phyloP scores from a whole-genome alignment of 306 rosid genomes.

The Cicer cuneatum region DNA sequence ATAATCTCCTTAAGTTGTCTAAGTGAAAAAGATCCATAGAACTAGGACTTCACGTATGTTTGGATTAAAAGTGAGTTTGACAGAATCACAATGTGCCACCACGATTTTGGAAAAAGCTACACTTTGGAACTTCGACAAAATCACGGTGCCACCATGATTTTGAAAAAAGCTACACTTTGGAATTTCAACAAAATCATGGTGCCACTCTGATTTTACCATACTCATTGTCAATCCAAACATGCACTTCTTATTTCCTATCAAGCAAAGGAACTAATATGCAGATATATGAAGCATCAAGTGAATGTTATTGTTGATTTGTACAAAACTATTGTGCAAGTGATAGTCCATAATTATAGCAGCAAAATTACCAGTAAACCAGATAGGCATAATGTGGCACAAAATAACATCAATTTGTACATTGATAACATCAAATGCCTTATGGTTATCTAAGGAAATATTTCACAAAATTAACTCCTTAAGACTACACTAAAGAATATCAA shows the following conservation, averaged over 20 bases:
- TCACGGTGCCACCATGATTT: no score
- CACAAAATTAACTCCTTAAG: conserved; percentile 25
- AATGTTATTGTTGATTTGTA: neutral
- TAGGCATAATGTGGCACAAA: neutral
- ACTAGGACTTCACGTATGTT: neutral
- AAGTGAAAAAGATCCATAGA: neutral
- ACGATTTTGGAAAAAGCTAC: no score
- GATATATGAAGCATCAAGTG: conserved; percentile 6
- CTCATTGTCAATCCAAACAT: no score
- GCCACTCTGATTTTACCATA: no score
- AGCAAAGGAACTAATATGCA: conserved; percentile 12
- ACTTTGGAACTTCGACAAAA: no score
- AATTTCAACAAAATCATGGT: no score
- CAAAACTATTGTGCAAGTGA: neutral
- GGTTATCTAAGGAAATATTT: conserved; percentile 15
- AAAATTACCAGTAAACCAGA: conserved; percentile 24
- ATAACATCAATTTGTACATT: conserved; percentile 5
- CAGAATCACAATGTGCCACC: no score
- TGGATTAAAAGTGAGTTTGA: no score
- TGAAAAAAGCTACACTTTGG: no score
- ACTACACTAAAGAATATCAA: conserved; percentile 21
- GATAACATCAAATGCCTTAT: conserved; percentile 13
- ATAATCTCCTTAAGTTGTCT: conserved; percentile 1
- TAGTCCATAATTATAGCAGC: conserved; percentile 16
- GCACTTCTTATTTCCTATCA: conserved; percentile 15